Base-by-base conservation (phyloP, 192 early-diverging fungal species). In the Rhizophagus prolifer region DNA sequence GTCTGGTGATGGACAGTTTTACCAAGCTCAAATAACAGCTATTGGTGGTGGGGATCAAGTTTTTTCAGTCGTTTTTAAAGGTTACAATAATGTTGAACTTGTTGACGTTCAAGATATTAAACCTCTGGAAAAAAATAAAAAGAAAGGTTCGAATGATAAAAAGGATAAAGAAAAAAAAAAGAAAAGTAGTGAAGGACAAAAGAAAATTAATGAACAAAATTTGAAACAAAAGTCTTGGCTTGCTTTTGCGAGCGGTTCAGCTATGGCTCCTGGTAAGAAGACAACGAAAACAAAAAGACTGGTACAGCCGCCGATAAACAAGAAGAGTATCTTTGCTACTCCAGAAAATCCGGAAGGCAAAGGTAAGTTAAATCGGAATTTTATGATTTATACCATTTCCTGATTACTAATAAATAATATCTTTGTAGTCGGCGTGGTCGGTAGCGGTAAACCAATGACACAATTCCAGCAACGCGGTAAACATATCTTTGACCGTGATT, bases 251-350 rank as follows among this genome's bases (percentile, higher is more conserved):
- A 85, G 79, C n/a, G 83, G 82, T 10, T 82, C 80, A 54, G 46
- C 80, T 46, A 81, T 78, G 10, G 74, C 64, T 14, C 74, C 74
- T 13, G 74, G 74, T 7, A 76, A 38, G 46, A 80, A 81, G 34
- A 85, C 79, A 44, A 91, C 88, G 74, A 92, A 91, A 67, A 61
- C 72, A 25, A 69, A 80, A 74, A 77, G 75, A 25, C 46, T 79
- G 9, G 68, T 62, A 23, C 78, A 77, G 13, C 76, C 82, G 0
- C 81, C 86, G 1, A 79, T 91, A 46, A 87, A 93, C 50, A 91
- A 92, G 69, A 86, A 86, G 77, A 90, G 89, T 78, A 94, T 94
- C 50, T 94, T 94, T 83, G 84, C 89, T n/a, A 94, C 91, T 6
- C 92, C 93, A 0, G 92, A 92, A 72, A 92, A 92, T 81, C 91